A percentile compares a stretch with the other conserved stretches of the same genome.
phyloP scores from a whole-genome alignment of 257 asterid genomes.

The Nicotiana attenuata region DNA sequence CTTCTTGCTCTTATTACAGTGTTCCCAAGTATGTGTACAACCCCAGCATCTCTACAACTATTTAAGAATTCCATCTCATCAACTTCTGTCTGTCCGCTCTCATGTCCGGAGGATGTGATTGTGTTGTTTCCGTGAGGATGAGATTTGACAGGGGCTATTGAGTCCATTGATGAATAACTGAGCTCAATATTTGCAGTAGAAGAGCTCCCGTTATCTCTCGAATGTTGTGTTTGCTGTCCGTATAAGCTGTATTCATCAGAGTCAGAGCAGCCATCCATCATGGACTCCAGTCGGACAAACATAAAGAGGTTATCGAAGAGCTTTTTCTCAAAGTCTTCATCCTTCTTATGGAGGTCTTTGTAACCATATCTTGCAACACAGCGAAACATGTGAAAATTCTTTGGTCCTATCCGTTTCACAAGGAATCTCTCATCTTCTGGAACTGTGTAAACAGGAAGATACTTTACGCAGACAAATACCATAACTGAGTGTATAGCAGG shows the following conservation, averaged over 20 bases:
- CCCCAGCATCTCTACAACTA: slow-evolving; percentile 22
- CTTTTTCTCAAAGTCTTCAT: slow-evolving; percentile 19
- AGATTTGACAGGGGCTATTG: slow-evolving; percentile 8
- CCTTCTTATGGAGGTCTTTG: slow-evolving; percentile 43
- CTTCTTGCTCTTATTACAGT: slow-evolving; percentile 24
- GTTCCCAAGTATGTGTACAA: slow-evolving; percentile 27
- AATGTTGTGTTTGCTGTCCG: slow-evolving; percentile 19
- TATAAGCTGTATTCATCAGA: slow-evolving; percentile 20
- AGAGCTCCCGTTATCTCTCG: slow-evolving; percentile 11
- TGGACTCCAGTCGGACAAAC: slow-evolving; percentile 21
- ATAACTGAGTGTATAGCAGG: slow-evolving; percentile 92
- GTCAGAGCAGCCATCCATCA: slow-evolving; percentile 19
- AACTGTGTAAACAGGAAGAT: slow-evolving; percentile 50
- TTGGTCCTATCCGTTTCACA: slow-evolving; percentile 51
- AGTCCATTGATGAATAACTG: slow-evolving; percentile 14
- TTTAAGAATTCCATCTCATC: slow-evolving; percentile 24
- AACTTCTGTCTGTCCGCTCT: slow-evolving; percentile 10
- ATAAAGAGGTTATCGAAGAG: slow-evolving; percentile 16
- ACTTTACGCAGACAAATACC: slow-evolving; percentile 54
- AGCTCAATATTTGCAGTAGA: slow-evolving; percentile 3
- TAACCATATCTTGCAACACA: slow-evolving; percentile 60
- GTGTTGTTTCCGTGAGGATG: slow-evolving; percentile 9
- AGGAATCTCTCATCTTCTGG: slow-evolving; percentile 48
- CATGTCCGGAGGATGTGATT: slow-evolving; percentile 11
- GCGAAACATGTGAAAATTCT: slow-evolving; percentile 58